Percentiles rank a stretch among this genome's conserved stretches.
Conservation (phyloP, 768 basidiomycete genomes). For the Rubroboletus pulcherrimus region DNA sequence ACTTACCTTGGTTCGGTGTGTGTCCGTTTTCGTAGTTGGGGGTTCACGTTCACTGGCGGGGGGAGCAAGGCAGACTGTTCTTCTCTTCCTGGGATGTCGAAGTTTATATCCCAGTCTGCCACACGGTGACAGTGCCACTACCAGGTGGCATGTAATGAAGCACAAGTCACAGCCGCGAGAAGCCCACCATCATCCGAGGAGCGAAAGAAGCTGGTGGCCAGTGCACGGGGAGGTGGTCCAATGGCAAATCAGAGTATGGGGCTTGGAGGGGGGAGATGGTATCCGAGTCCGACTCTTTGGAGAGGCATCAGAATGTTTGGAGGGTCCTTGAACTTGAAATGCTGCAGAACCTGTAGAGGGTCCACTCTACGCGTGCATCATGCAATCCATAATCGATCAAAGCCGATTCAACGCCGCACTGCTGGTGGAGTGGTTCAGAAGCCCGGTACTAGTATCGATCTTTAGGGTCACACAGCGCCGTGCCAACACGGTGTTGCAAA, state of each 20-base stretch:
- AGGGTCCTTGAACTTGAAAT: not conserved
- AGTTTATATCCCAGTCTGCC: constrained; percentile 24
- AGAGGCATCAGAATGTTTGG: not conserved
- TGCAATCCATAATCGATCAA: constrained; percentile 16
- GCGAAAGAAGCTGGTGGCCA: constrained; percentile 8
- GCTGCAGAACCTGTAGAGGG: not conserved
- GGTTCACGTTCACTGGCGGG: not conserved
- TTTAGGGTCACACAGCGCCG: not conserved
- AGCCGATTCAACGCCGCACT: constrained; percentile 14
- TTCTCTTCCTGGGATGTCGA: not conserved
- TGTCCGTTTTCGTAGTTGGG: not conserved
- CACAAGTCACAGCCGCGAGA: constrained; percentile 24
- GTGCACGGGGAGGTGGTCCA: constrained; percentile 7
- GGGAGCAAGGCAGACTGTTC: not conserved
- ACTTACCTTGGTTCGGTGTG: not conserved
- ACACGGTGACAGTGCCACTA: constrained; percentile 26
- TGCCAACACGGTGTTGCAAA: not conserved
- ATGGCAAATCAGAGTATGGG: constrained; percentile 4
- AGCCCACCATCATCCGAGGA: constrained; percentile 10
- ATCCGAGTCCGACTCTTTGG: not conserved
- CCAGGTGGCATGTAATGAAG: constrained; percentile 22
- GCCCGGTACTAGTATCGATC: not conserved
- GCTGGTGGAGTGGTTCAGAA: not conserved
- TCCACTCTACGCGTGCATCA: not conserved
- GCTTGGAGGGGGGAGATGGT: not conserved